Base-by-base conservation (phyloP, 257 asterid genomes). In the Solanum arcanum region DNA sequence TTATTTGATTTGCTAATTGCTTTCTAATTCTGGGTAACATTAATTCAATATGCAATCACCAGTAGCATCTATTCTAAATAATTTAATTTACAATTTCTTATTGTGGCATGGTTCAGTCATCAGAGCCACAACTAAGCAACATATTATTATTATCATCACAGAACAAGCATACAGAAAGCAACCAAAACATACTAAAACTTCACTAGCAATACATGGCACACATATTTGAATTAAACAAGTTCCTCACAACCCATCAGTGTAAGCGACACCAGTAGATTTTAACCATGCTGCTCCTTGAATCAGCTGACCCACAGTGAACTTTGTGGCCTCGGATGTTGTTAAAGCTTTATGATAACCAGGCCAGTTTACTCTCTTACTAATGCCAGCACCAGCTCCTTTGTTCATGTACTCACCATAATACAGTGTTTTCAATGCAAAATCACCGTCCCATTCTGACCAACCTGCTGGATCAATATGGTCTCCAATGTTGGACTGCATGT, bases 381-480 rank as follows among this genome's bases (percentile, higher is more conserved):
- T 41, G 4, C 87, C 86, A 27, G 89, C 88, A 12, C 91, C 91
- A 7, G 89, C 86, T 1, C 91, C 91, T 52, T 23, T 87, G 42
- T 89, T 89, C 56, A 44, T 41, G 18, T 86, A 89, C 86, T 89
- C 91, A 9, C 89, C 91, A 80, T 86, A 89, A 68, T 75, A 87
- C 31, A 80, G 31, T 0, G 91, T 89, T 68, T 87, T 56, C 60
- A 86, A 29, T 1, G 86, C 91, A 77, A 87, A 84, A 47, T 75
- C 84, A 9, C 89, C 91, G 2, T 83, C n/a, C 87, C 90, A 87
- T 7, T 21, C 29, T 6, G 84, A 62, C 91, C 90, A 89, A 0
- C 91, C 91, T 10, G 60, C 75, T 31, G 90, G 91, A 20, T 85
- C 87, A 39, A 89, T 80, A 35, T 84, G 87, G 12, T 49, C 78